Conservation (phyloP, 805 yeast genomes). For the Starmera pachycereana region DNA sequence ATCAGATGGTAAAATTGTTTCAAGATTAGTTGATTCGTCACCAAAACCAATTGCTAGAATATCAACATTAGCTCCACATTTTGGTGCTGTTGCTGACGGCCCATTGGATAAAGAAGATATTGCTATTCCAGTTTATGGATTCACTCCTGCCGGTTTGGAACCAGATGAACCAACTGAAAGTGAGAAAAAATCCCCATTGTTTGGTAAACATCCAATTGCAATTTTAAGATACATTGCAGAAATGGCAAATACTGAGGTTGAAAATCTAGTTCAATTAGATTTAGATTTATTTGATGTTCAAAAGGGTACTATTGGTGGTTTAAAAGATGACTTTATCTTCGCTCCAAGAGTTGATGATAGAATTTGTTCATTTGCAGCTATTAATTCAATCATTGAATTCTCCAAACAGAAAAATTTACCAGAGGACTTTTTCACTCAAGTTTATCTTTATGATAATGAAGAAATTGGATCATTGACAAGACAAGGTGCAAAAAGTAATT, state of each 20-base stretch:
- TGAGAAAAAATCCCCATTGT: slow-evolving; percentile 53
- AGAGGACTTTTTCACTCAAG: slow-evolving; percentile 38
- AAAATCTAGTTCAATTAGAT: slow-evolving; percentile 59
- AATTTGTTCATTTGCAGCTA: slow-evolving; percentile 68
- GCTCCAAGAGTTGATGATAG: slow-evolving; percentile 84
- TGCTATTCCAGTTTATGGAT: slow-evolving; percentile 72
- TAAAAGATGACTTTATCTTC: slow-evolving; percentile 64
- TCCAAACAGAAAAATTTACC: slow-evolving; percentile 24
- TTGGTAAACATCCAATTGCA: slow-evolving; percentile 56
- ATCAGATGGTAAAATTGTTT: slow-evolving; percentile 24
- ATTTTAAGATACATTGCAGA: slow-evolving; percentile 61
- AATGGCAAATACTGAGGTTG: slow-evolving; percentile 46
- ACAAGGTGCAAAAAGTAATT: slow-evolving; percentile 75
- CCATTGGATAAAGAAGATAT: slow-evolving; percentile 73
- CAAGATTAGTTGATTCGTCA: slow-evolving; percentile 43
- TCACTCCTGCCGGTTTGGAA: slow-evolving; percentile 23
- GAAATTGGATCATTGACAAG: slow-evolving; percentile 76
- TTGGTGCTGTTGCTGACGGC: slow-evolving; percentile 57
- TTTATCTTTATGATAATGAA: slow-evolving; percentile 68
- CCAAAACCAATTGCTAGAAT: slow-evolving; percentile 70
- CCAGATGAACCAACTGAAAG: slow-evolving; percentile 43
- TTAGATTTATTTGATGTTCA: slow-evolving; percentile 77
- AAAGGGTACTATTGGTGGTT: slow-evolving; percentile 69
- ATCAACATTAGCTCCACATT: slow-evolving; percentile 82
- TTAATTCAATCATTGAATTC: slow-evolving; percentile 43